These are phyloP conservation scores for Ceratocystiopsis sp. DNA, from an alignment of 2,329 filamentous ascomycete genomes.

Conservation along the genomic window DNA sequence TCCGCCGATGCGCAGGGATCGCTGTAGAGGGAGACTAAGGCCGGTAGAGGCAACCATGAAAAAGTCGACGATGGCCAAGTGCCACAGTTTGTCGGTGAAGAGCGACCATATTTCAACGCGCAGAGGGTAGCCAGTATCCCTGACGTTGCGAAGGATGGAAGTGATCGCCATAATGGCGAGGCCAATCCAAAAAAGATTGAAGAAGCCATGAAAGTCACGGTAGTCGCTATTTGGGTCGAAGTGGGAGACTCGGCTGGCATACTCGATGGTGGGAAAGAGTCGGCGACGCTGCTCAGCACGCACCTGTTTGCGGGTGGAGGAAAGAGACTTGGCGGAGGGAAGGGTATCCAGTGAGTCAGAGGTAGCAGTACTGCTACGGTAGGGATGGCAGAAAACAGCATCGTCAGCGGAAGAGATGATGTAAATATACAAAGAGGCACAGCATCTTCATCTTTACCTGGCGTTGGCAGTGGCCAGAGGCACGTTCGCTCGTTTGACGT, in stretches of 20 bases:
- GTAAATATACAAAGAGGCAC: no score
- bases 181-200: conserved; percentile 95
- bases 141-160: conserved; percentile 80
- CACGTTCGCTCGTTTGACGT: no score
- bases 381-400: not conserved
- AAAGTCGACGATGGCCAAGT: conserved; percentile 67
- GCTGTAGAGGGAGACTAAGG: conserved; percentile 58
- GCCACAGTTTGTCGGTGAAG: conserved; percentile 77
- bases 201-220: conserved; percentile 91
- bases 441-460: not conserved
- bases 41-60: conserved; percentile 68
- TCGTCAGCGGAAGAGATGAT: conserved; percentile 5
- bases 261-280: conserved; percentile 86
- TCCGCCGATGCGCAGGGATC: conserved; percentile 38
- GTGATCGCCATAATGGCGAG: conserved; percentile 94
- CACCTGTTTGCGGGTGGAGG: conserved; percentile 65
- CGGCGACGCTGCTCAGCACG: conserved; percentile 67
- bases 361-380: conserved; percentile 57
- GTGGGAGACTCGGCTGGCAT: conserved; percentile 78
- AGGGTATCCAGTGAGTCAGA: conserved; percentile 78
- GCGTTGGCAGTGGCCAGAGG: not conserved
- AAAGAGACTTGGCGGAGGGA: conserved; percentile 78
- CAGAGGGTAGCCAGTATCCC: conserved; percentile 79
- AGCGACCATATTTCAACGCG: conserved; percentile 75
- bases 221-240: conserved; percentile 89